A percentile compares a stretch with the other conserved stretches of the same genome.
Conservation (phyloP, 495 filamentous ascomycete genomes). For the Talaromyces nanjingensis region DNA sequence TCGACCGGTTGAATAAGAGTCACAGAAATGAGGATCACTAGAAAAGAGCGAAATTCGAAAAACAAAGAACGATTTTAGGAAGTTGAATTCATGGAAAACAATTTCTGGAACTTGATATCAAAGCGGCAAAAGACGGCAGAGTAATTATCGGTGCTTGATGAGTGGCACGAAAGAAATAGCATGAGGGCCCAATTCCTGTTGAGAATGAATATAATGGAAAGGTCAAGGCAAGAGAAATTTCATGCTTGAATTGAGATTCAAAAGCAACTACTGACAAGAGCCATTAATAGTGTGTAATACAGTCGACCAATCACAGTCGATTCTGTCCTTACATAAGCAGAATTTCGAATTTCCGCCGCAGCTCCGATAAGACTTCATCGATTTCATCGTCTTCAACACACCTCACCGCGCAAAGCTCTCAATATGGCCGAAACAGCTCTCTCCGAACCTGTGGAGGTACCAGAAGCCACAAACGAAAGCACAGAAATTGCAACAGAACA, state of each 20-base stretch:
- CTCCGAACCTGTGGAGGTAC: conserved; percentile 13
- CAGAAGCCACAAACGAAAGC: conserved; percentile 6
- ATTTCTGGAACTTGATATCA: conserved; percentile 6
- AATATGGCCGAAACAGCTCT: conserved; percentile 29
- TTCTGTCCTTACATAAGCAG: neutral
- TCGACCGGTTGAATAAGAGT: neutral
- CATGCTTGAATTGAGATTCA: too few relatives aligned
- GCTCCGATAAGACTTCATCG: neutral
- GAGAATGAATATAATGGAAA: too few relatives aligned
- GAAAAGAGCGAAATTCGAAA: neutral
- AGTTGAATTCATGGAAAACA: neutral
- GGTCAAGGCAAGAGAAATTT: too few relatives aligned
- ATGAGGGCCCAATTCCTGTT: neutral
- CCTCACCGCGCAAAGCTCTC: neutral
- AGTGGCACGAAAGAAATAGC: neutral
- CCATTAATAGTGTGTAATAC: neutral
- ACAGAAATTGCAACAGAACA: conserved; percentile 3
- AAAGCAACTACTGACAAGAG: neutral
- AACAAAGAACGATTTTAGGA: neutral
- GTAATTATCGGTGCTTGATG: neutral
- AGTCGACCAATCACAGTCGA: neutral
- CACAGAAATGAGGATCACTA: neutral
- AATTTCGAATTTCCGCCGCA: conserved; percentile 1
- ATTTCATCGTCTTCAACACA: neutral
- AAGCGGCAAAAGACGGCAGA: conserved; percentile 6